Base-by-base conservation (phyloP, 495 filamentous ascomycete genomes). In the Staphylotrichum longicolle region DNA sequence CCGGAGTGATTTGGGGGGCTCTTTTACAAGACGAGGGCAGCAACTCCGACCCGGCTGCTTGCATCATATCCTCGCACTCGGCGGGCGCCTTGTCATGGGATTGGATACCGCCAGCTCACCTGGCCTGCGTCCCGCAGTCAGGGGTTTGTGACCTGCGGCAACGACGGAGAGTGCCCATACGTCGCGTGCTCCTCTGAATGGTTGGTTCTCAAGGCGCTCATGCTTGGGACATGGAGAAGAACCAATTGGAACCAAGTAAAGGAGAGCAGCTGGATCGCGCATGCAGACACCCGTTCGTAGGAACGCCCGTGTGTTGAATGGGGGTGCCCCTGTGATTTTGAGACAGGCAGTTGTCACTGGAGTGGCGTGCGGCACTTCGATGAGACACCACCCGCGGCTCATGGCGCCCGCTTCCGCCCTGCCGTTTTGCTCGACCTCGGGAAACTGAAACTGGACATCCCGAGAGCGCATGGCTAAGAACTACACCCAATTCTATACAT, bases 231-330 rank as follows among this genome's bases (percentile, higher is more conserved):
- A 2, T 14, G 8, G 11, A 8, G 55, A 7, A 3, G 37, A 5
- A 5, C 39, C 39, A 45, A 44, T 40, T 20, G 46, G 44, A n/a
- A 3, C 27, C 49, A 27, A 30, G 8, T 2, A 5, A 7, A 12
- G 11, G 9, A 41, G 57, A 40, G 20, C 58, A 30, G 42, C 50
- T 45, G 58, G 49, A 54, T 60, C 50, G 49, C 15, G 32, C 33
- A 59, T 60, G 58, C 47, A 47, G 30, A 30, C 12, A 4, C 54
- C 54, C 37, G 37, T 39, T 39, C 27, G 4, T 7, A 7, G 39
- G 39, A 14, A 27, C 8, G 34, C 15, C 32, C 0, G 4, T n/a
- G 30, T 7, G 10, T 8, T 6, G 37, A 10, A 39, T 6, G 37
- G 37, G 10, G 37, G 37, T 10, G 10, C 34, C 54, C 54, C 44